Evolutionary conservation across 352 stramenopile genomes (phyloP), one percentile per base, ranked within the genome.

Genomic region (Vaucheria bursata): DNA sequence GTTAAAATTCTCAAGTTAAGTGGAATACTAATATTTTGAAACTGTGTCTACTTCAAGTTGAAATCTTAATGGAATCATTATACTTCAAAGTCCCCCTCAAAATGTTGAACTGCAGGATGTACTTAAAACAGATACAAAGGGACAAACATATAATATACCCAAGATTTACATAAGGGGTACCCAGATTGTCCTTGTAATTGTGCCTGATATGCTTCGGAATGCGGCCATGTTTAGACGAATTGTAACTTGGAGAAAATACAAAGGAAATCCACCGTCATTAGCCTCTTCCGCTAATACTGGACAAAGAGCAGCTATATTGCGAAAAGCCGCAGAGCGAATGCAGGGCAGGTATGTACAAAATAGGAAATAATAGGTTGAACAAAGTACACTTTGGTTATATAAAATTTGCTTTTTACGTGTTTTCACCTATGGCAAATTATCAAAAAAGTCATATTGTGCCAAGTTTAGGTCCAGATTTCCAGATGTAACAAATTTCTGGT

Each of bases 141-240:
- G 80, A 2, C 84, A 85, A 66, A 83, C 77, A n/a, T 78, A 65
- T 53, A 74, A 37, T 1, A 35, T 85, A 67, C 39, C 75, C 31
- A 64, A 85, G 78, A 59, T 85, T 7, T 85, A 85, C 77, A 85
- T 85, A 32, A n/a, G n/a, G n/a, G 80, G 80, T 31, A 77, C 70
- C 75, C 78, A 84, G 68, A 82, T 85, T n/a, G 73, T 76, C n/a
- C 78, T 84, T 49, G 75, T 83, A 37, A 77, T 85, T 29, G 75
- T 85, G 52, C 80, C 80, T 6, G 78, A 85, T 53, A 85, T 85
- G 80, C 80, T 85, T 31, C 49, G 65, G 39, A 80, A 80, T 29
- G 80, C 80, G 8, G 73, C 80, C 35, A 84, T 84, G 76, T 85
- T 85, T 69, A 77, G 79, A 52, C 80, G 80, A 34, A 84, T 85